Conservation (phyloP, 805 yeast genomes). For the Metschnikowia similis region DNA sequence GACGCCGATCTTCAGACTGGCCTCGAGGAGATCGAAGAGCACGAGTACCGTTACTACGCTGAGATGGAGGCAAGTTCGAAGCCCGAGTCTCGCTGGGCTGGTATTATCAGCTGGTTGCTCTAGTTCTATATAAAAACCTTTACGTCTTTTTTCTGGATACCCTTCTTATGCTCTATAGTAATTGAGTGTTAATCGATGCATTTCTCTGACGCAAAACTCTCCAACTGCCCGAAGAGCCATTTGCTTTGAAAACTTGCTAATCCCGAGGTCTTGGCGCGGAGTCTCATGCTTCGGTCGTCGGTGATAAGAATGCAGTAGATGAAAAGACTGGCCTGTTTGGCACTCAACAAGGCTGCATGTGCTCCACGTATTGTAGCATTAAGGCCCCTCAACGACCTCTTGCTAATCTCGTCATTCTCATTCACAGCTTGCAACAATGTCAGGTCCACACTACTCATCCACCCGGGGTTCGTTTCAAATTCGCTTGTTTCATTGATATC, state of each 20-base stretch:
- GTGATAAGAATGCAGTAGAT: constrained; percentile 62
- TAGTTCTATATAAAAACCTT: constrained; percentile 1
- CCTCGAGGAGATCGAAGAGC: constrained; percentile 46
- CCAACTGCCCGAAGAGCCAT: constrained; percentile 56
- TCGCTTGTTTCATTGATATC: constrained; percentile 69
- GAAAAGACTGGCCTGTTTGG: constrained; percentile 41
- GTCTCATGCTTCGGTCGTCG: constrained; percentile 69
- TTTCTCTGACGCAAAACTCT: constrained; percentile 41
- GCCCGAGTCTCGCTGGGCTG: constrained; percentile 13
- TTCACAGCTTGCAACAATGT: constrained; percentile 52
- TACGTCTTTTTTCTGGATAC: background rate
- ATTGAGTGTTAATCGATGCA: constrained; percentile 40
- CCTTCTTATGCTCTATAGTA: background rate
- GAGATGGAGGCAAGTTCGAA: constrained; percentile 25
- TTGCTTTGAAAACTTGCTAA: constrained; percentile 52
- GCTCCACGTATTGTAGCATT: constrained; percentile 10
- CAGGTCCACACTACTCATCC: constrained; percentile 73
- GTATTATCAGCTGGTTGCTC: constrained; percentile 13
- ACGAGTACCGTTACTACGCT: constrained; percentile 41
- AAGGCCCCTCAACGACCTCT: constrained; percentile 38
- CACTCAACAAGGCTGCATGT: constrained; percentile 21
- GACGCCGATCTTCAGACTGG: constrained; percentile 46
- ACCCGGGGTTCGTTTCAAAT: constrained; percentile 65
- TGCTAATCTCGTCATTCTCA: constrained; percentile 39
- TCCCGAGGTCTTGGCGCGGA: constrained; percentile 58